Conservation (phyloP, 345 rosid species). For the Eucalyptus brandiana region DNA sequence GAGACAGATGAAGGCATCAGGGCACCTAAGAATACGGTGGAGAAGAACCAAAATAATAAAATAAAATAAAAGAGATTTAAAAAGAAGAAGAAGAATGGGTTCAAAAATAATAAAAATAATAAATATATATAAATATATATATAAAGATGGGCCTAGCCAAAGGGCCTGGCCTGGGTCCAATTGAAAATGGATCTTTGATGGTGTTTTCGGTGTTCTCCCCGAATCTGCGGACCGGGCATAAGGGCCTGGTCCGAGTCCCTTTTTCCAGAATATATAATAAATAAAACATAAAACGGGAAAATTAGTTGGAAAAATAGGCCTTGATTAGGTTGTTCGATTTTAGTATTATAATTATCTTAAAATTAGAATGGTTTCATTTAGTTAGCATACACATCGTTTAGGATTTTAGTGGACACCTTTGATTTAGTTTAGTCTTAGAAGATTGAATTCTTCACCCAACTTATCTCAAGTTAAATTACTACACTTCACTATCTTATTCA, state of each 20-base stretch:
- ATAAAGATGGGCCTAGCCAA: neutral
- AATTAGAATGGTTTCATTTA: neutral
- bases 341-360: neutral
- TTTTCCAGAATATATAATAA: neutral
- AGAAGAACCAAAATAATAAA: neutral
- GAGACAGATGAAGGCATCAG: neutral
- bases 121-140: no score
- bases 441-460: accelerated
- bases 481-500: neutral
- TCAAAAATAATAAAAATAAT: no score
- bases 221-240: neutral
- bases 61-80: neutral
- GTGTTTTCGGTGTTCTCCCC: no score
- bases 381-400: neutral
- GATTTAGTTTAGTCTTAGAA: neutral
- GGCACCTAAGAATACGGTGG: neutral
- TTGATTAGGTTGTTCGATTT: neutral
- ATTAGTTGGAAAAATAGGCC: no score
- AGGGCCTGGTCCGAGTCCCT: neutral
- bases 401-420: neutral
- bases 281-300: no score
- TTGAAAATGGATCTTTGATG: neutral
- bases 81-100: neutral
- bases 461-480: neutral
- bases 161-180: neutral